Percentiles rank a stretch among this genome's conserved stretches.
phyloP scores from a whole-genome alignment of 352 stramenopile genomes.

The Phytophthora pluvialis region DNA sequence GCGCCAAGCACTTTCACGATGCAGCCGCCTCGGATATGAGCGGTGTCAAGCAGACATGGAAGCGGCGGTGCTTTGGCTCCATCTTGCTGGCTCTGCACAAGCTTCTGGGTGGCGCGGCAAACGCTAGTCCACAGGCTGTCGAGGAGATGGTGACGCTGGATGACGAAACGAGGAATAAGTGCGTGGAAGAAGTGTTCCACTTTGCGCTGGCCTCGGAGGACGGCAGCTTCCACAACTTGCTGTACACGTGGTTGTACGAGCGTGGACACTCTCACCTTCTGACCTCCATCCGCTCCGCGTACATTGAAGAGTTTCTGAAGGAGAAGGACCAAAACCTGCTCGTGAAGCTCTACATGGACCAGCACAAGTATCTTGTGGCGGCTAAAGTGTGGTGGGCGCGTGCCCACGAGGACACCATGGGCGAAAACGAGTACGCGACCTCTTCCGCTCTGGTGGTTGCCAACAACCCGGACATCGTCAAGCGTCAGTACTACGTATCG shows the following conservation, averaged over 20 bases:
- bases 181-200: slow-evolving; percentile 78
- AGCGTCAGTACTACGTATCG: slow-evolving; percentile 86
- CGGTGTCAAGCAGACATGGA: slow-evolving; percentile 71
- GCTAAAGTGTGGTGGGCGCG: slow-evolving; percentile 87
- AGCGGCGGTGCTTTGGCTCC: slow-evolving; percentile 78
- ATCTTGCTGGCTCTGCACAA: slow-evolving; percentile 74
- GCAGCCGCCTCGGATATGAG: slow-evolving; percentile 68
- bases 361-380: slow-evolving; percentile 84
- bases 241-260: slow-evolving; percentile 88
- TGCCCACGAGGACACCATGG: slow-evolving; percentile 63
- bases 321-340: slow-evolving; percentile 86
- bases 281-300: slow-evolving; percentile 70
- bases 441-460: slow-evolving; percentile 43
- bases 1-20: slow-evolving; percentile 81
- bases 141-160: slow-evolving; percentile 82
- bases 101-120: slow-evolving; percentile 45
- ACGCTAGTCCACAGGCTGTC: slow-evolving; percentile 64
- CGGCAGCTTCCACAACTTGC: slow-evolving; percentile 71
- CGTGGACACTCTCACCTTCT: slow-evolving; percentile 63
- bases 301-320: slow-evolving; percentile 87
- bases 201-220: slow-evolving; percentile 77
- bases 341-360: slow-evolving; percentile 88
- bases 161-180: slow-evolving; percentile 69
- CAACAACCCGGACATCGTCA: slow-evolving; percentile 74
- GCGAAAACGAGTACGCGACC: slow-evolving; percentile 49